Percentiles rank a stretch among this genome's conserved stretches.
Evolutionary conservation across 176 grass and related monocot species (phyloP).

Genomic region (barley (Hordeum vulgare)): MorexV3_pseudomolecules_assembly NC_058524.1:214107328-214107827

Average conservation of each 20-base stretch:
- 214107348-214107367: conserved; percentile 9
- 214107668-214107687: background rate
- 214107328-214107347: conserved; percentile 89
- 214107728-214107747: conserved; percentile 11
- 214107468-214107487: background rate
- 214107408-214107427: background rate
- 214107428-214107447: background rate
- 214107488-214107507: background rate
- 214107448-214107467: background rate
- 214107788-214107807: conserved; percentile 11
- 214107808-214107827: background rate
- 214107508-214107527: background rate
- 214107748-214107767: background rate
- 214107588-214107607: background rate
- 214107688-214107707: background rate
- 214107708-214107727: background rate
- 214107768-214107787: background rate
- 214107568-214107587: background rate
- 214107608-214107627: background rate
- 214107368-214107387: background rate
- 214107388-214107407: background rate
- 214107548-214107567: background rate
- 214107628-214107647: background rate
- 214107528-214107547: background rate
- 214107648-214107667: background rate